These are phyloP conservation scores for Penicillium turbatum DNA, from an alignment of 495 filamentous ascomycete species.

Conservation along the genomic window DNA sequence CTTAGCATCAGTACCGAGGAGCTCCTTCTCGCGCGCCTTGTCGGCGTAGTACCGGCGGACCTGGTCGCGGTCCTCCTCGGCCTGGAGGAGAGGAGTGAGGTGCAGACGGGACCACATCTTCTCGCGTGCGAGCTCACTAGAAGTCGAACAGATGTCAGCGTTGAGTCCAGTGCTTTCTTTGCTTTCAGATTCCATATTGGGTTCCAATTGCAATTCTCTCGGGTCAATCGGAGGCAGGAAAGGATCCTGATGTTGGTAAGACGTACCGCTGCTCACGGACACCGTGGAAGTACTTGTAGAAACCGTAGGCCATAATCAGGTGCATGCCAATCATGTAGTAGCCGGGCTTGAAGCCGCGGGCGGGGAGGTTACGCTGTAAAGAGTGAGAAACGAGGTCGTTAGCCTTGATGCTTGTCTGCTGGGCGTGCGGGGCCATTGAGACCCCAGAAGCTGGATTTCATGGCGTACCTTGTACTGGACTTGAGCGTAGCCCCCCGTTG, in stretches of 20 bases:
- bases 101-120: slow-evolving; percentile 97
- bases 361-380: slow-evolving; percentile 81
- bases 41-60: slow-evolving; percentile 81
- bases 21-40: slow-evolving; percentile 81
- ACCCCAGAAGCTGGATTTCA: neutral
- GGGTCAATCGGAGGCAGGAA: slow-evolving; percentile 6
- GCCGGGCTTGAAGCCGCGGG: slow-evolving; percentile 80
- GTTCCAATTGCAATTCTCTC: slow-evolving; percentile 8
- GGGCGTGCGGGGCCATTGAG: slow-evolving; percentile 7
- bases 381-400: slow-evolving; percentile 10
- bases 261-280: slow-evolving; percentile 84
- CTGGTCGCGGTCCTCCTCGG: slow-evolving; percentile 92
- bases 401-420: slow-evolving; percentile 14
- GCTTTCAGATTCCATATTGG: neutral
- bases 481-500: slow-evolving; percentile 85
- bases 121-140: slow-evolving; percentile 86
- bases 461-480: slow-evolving; percentile 87
- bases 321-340: slow-evolving; percentile 71
- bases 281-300: slow-evolving; percentile 73
- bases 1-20: slow-evolving; percentile 72
- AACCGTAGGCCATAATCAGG: slow-evolving; percentile 78
- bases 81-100: slow-evolving; percentile 86
- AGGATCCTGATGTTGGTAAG: slow-evolving; percentile 4
- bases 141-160: slow-evolving; percentile 4
- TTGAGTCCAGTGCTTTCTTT: neutral